Percentiles rank a stretch among this genome's conserved stretches.
Conservation (phyloP, 2,329 filamentous ascomycete genomes). For the Scytalidium lignicola region DNA sequence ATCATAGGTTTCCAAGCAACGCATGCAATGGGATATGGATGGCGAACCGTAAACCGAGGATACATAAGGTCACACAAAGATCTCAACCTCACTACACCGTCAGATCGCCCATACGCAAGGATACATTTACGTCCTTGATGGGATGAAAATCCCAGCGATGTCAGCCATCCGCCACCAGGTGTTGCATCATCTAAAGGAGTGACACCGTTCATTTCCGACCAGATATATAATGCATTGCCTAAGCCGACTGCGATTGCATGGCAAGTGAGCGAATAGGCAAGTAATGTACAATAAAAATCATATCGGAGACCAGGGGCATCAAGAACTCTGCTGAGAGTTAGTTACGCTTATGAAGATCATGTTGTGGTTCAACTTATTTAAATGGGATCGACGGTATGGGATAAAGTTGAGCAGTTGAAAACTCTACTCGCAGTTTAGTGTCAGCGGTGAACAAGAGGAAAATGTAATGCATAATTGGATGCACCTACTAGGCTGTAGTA, state of each 20-base stretch:
- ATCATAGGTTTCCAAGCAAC: slow-evolving; percentile 71
- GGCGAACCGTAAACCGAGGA: slow-evolving; percentile 69
- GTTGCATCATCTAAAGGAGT: slow-evolving; percentile 43
- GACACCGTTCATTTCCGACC: slow-evolving; percentile 75
- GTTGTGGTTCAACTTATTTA: slow-evolving; percentile 47
- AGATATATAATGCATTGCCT: slow-evolving; percentile 74
- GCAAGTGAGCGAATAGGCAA: slow-evolving; percentile 75
- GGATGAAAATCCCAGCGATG: slow-evolving; percentile 88
- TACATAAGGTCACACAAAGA: slow-evolving; percentile 63
- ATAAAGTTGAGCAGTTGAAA: slow-evolving; percentile 7
- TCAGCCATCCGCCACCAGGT: slow-evolving; percentile 59
- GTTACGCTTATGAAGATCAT: slow-evolving; percentile 6
- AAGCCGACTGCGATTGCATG: slow-evolving; percentile 81
- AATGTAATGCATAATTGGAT: background rate
- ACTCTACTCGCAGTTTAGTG: background rate
- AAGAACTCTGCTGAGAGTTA: slow-evolving; percentile 58
- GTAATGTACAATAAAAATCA: slow-evolving; percentile 89
- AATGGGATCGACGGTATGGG: slow-evolving; percentile 67
- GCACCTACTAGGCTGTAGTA: slow-evolving; percentile 16
- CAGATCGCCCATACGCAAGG: slow-evolving; percentile 76
- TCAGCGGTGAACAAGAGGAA: background rate
- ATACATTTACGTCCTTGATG: slow-evolving; percentile 69
- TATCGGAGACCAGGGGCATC: slow-evolving; percentile 87
- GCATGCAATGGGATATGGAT: slow-evolving; percentile 70
- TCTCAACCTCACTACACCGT: slow-evolving; percentile 72